These are phyloP conservation scores for Backusella psychrophila DNA, from an alignment of 192 early-diverging fungal genomes.

Conservation along the genomic window DNA sequence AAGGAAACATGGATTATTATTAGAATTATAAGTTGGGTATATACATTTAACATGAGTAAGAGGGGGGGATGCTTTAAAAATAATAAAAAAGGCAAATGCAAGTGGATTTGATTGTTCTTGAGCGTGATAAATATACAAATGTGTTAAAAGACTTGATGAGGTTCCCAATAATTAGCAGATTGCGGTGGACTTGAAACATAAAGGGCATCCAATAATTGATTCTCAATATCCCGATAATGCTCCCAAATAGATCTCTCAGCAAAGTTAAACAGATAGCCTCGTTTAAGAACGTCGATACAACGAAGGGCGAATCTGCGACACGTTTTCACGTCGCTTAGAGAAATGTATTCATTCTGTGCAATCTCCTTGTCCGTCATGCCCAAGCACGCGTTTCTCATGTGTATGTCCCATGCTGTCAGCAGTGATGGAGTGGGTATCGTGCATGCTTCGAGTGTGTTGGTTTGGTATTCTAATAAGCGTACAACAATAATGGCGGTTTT, in stretches of 20 bases:
- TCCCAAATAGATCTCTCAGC: conserved; percentile 18
- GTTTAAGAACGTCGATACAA: conserved; percentile 12
- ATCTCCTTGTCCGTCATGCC: conserved; percentile 3
- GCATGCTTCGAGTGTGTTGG: conserved; percentile 6
- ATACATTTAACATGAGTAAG: background rate
- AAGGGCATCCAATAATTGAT: conserved; percentile 7
- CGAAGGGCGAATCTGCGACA: conserved; percentile 13
- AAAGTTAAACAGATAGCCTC: conserved; percentile 18
- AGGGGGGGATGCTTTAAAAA: background rate
- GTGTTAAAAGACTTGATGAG: background rate
- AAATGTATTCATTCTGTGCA: background rate
- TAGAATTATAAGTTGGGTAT: background rate
- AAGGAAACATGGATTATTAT: background rate
- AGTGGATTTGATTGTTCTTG: background rate
- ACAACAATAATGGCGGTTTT: conserved; percentile 15
- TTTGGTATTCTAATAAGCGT: conserved; percentile 15
- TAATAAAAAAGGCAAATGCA: background rate
- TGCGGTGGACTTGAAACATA: background rate
- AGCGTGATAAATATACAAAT: background rate
- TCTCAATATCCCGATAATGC: conserved; percentile 21
- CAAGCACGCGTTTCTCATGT: conserved; percentile 14
- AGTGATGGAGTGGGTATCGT: conserved; percentile 10
- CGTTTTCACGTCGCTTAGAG: background rate
- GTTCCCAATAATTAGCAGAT: background rate
- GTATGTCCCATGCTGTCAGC: conserved; percentile 18